Conservation (phyloP, 1,284 basidiomycete genomes). For the Puccinia coronata region DNA sequence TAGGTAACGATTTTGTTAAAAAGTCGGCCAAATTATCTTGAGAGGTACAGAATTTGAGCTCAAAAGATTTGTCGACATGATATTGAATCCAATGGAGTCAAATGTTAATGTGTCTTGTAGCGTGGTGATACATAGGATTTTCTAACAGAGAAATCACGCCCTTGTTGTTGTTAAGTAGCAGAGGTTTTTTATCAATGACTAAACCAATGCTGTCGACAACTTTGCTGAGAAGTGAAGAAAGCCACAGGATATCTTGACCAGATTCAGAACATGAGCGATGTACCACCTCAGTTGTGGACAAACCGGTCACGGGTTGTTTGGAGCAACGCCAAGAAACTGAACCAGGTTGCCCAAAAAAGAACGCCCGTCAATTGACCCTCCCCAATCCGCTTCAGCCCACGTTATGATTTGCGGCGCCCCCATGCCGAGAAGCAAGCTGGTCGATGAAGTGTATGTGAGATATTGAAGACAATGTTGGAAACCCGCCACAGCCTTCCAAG, state of each 20-base stretch:
- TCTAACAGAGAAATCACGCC: background rate
- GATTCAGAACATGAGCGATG: too few species aligned
- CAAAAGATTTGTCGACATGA: background rate
- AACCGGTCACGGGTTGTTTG: background rate
- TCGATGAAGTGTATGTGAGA: background rate
- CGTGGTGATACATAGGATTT: constrained; percentile 14
- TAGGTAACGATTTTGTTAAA: background rate
- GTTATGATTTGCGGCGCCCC: background rate
- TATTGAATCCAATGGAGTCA: constrained; percentile 13
- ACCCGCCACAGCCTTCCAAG: background rate
- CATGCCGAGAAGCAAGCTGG: background rate
- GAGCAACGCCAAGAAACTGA: background rate
- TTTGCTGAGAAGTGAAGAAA: too few species aligned
- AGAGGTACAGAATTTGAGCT: too few species aligned
- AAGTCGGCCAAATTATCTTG: constrained; percentile 1
- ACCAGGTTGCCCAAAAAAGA: background rate
- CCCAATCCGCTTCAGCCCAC: background rate
- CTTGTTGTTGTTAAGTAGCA: too few species aligned
- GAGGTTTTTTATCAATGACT: too few species aligned
- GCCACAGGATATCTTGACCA: too few species aligned
- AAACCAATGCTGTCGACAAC: too few species aligned
- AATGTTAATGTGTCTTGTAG: constrained; percentile 8
- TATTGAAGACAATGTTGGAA: background rate
- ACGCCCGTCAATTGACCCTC: background rate
- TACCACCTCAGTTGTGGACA: constrained; percentile 2